phyloP scores from a whole-genome alignment of 164 flowering plant genomes.

The Macadamia integrifolia region DNA sequence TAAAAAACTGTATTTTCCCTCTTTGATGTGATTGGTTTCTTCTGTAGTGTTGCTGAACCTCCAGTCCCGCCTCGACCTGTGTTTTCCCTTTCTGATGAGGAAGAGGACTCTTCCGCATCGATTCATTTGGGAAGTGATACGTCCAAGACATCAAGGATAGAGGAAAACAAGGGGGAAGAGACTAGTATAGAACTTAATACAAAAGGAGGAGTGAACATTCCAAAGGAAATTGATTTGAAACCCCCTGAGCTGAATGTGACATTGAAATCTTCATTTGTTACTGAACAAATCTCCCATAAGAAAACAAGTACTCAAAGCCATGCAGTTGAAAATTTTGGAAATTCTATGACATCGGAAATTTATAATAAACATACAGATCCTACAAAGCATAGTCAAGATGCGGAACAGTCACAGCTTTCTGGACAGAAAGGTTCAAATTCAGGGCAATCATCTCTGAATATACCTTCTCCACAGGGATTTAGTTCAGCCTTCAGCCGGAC shows the following conservation, averaged over 20 bases:
- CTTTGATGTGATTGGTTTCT: conserved; percentile 11
- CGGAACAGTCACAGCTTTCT: conserved; percentile 9
- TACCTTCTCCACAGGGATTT: conserved; percentile 14
- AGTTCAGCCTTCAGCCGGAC: conserved; percentile 7
- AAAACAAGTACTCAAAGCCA: conserved; percentile 8
- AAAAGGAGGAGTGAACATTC: conserved; percentile 9
- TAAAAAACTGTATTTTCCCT: no score
- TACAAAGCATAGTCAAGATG: conserved; percentile 9
- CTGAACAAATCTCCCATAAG: conserved; percentile 4
- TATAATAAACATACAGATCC: conserved; percentile 15
- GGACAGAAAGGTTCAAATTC: conserved; percentile 13
- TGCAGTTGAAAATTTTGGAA: conserved; percentile 12
- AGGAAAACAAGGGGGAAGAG: conserved; percentile 14
- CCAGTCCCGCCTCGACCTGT: conserved; percentile 17
- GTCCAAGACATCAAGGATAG: conserved; percentile 10
- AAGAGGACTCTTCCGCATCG: conserved; percentile 19
- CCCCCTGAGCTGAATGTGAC: conserved; percentile 12
- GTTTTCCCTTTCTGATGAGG: conserved; percentile 27
- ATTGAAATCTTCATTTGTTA: conserved; percentile 7
- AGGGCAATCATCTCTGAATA: conserved; percentile 15
- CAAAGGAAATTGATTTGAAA: conserved; percentile 8
- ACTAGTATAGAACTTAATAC: conserved; percentile 11
- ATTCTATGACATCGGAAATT: conserved; percentile 12
- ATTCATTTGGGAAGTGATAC: conserved; percentile 13
- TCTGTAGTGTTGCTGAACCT: conserved; percentile 37